Conservation (phyloP, 2,329 filamentous ascomycete genomes). For the Torrubiella hemipterigena region DNA sequence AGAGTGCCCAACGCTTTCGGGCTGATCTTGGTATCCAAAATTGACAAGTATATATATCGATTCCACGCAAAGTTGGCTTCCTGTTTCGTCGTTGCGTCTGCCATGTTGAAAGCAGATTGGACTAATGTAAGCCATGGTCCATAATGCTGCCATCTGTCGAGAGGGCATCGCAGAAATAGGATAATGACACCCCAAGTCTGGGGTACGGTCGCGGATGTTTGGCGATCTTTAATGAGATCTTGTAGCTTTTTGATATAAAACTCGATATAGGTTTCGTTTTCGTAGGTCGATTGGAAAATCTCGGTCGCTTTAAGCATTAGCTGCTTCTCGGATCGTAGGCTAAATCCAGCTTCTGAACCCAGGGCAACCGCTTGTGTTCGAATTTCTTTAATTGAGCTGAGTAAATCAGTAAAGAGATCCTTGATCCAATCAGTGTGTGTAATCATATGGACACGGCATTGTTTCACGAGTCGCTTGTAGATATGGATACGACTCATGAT, state of each 20-base stretch:
- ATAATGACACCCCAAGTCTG: conserved; percentile 82
- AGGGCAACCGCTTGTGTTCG: conserved; percentile 62
- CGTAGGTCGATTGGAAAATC: conserved; percentile 38
- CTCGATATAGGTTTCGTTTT: conserved; percentile 53
- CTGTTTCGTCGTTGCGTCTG: conserved; percentile 55
- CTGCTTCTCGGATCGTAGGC: conserved; percentile 55
- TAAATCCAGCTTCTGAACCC: conserved; percentile 57
- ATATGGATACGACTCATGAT: conserved; percentile 65
- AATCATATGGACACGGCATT: conserved; percentile 59
- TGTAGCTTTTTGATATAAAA: conserved; percentile 57
- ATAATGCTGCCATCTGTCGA: conserved; percentile 61
- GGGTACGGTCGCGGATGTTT: conserved; percentile 48
- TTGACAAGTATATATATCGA: conserved; percentile 64
- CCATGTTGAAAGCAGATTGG: conserved; percentile 73
- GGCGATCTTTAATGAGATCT: conserved; percentile 53
- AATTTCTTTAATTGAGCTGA: conserved; percentile 68
- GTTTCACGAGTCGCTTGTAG: conserved; percentile 64
- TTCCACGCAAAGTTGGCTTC: conserved; percentile 82
- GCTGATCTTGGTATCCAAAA: conserved; percentile 47
- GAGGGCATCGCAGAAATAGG: conserved; percentile 58
- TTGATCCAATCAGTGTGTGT: conserved; percentile 67
- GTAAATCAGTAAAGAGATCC: conserved; percentile 70
- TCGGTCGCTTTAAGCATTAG: conserved; percentile 56
- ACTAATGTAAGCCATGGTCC: conserved; percentile 66
- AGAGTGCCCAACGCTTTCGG: conserved; percentile 30